These are phyloP conservation scores for Calonectria leucothoes DNA, from an alignment of 2,329 filamentous ascomycete species.

Conservation along the genomic window DNA sequence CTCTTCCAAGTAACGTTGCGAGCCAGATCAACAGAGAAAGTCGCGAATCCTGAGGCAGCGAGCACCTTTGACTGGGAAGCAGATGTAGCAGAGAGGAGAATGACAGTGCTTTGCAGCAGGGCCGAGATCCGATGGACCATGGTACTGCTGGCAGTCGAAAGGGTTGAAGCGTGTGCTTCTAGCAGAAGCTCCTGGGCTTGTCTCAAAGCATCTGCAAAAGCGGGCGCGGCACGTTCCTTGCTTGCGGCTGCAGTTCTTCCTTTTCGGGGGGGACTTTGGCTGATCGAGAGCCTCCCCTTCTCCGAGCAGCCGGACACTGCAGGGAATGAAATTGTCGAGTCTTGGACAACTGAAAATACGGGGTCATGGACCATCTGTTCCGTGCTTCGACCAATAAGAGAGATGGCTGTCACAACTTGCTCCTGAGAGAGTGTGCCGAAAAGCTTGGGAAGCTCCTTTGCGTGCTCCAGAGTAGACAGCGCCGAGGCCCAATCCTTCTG, in stretches of 20 bases:
- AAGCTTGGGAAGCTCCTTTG: conserved; percentile 56
- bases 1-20: conserved; percentile 76
- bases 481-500: conserved; percentile 70
- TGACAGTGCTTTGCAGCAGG: conserved; percentile 72
- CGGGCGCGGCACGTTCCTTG: conserved; percentile 45
- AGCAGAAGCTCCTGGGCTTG: conserved; percentile 75
- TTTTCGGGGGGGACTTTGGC: conserved; percentile 51
- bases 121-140: conserved; percentile 72
- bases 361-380: conserved; percentile 82
- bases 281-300: conserved; percentile 48
- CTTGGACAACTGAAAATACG: conserved; percentile 88
- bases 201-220: conserved; percentile 70
- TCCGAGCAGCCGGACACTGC: conserved; percentile 66
- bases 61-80: conserved; percentile 58
- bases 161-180: conserved; percentile 70
- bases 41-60: conserved; percentile 67
- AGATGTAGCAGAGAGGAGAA: conserved; percentile 73
- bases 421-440: conserved; percentile 56
- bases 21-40: conserved; percentile 75
- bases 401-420: conserved; percentile 74
- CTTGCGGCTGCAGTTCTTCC: conserved; percentile 36
- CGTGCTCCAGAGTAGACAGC: conserved; percentile 63
- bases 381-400: conserved; percentile 75
- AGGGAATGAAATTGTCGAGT: conserved; percentile 91
- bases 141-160: conserved; percentile 66